Base-by-base conservation (phyloP, 2,329 filamentous ascomycete species). In the Scopulariopsis brevicaulis region DNA sequence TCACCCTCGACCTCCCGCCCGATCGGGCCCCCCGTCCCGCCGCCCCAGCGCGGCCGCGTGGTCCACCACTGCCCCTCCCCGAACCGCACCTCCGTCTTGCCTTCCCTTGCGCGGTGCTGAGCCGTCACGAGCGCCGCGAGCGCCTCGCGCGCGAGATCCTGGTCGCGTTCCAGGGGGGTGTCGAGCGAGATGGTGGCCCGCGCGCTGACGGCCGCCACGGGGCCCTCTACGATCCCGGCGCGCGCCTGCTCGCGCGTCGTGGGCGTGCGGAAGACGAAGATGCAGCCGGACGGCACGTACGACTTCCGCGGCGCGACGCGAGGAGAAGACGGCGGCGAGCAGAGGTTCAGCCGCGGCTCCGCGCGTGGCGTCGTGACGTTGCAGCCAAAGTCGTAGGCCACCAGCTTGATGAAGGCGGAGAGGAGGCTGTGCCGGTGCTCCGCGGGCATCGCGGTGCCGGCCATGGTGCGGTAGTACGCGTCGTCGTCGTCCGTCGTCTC, bases 341-440 rank as follows among this genome's bases (percentile, higher is more conserved):
- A 72, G 56, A 86, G 67, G 53, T 84, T 77, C 22, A 86, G 71
- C 2, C 83, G 76, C 11, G 83, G 83, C 63, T 86, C 83, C 25
- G 74, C 72, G 48, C 82, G 77, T 18, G 83, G 72, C 28, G 77
- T 73, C 2, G 75, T 73, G 54, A 84, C 78, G 62, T 79, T 85
- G 68, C 83, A 86, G 55, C 82, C 80, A 67, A 85, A 86, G 61
- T 86, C 82, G 64, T 86, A 86, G 20, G 82, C 77, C 18, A 86
- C 77, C 4, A 86, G 75, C 66, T 86, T 86, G 58, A 86, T 68
- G 58, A 86, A 85, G 40, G 82, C 77, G 2, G 77, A 74, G 14
- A 83, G 63, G n/a, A 85, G 71, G 57, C 75, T 75, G 58, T 82
- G 77, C 34, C 83, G 79, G 63, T 75, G 78, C 55, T 85, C 81